phyloP scores from a whole-genome alignment of 1,284 basidiomycete species.

The Wallemia mellicola region DNA sequence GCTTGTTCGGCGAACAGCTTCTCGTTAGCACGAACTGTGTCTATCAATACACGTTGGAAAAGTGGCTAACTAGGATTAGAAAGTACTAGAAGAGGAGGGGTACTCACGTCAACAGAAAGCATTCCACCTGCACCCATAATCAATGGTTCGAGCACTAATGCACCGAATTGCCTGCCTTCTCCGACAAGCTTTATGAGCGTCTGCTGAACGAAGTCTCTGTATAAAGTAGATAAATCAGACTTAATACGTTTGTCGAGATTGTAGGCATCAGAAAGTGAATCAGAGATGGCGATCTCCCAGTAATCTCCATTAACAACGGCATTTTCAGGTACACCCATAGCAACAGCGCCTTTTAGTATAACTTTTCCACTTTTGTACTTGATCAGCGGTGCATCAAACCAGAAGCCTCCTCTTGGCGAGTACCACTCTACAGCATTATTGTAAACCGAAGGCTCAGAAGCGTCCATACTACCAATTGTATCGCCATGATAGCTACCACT shows the following conservation, averaged over 20 bases:
- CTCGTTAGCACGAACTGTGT: slow-evolving; percentile 32
- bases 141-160: slow-evolving; percentile 67
- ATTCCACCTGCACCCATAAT: slow-evolving; percentile 90
- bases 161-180: slow-evolving; percentile 21
- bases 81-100: neutral
- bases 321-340: neutral
- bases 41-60: slow-evolving; percentile 65
- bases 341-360: slow-evolving; percentile 26
- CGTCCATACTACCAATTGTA: slow-evolving; percentile 93
- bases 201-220: slow-evolving; percentile 29
- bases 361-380: slow-evolving; percentile 31
- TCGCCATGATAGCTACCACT: slow-evolving; percentile 93
- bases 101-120: slow-evolving; percentile 50
- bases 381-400: slow-evolving; percentile 69
- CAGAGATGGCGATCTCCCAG: slow-evolving; percentile 1
- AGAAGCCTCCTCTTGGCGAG: slow-evolving; percentile 47
- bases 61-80: slow-evolving; percentile 25
- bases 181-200: slow-evolving; percentile 24
- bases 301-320: neutral
- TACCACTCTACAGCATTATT: slow-evolving; percentile 76
- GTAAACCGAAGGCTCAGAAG: slow-evolving; percentile 57
- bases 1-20: slow-evolving; percentile 17
- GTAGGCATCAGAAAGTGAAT: slow-evolving; percentile 35
- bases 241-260: slow-evolving; percentile 32
- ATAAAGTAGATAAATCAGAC: slow-evolving; percentile 31